Evolutionary conservation across 768 basidiomycete genomes (phyloP), one percentile per base, ranked within the genome.

Genomic region (Russula dissimulans): DNA sequence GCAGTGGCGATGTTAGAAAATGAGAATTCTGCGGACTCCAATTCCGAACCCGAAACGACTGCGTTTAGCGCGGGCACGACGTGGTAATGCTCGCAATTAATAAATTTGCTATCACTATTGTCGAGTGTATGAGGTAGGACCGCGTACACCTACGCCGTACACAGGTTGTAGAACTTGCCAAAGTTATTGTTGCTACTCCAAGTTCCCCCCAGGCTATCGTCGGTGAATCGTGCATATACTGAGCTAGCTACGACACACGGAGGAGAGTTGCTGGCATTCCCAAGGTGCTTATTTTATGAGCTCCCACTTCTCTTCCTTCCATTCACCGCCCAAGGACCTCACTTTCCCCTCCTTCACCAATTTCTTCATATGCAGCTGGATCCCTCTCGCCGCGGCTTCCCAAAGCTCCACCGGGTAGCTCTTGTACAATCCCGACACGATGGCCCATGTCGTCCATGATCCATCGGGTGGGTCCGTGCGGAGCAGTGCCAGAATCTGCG

Each of bases 351-450:
- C 92, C 1, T 68, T 72, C 66, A 82, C 76, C 54, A 94, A 72
- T 71, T 95, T 95, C 58, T 73, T 71, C 66, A 95, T 72, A 70
- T 95, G 93, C 59, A 89, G 70, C 49, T 81, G 73, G 2, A 92
- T 78, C 18, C 84, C 79, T 51, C 76, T 74, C n/a, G 85, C 79
- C 6, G 93, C 93, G 15, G 88, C 79, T 15, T 79, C 76, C 83
- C 86, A 87, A 48, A 94, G 67, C 1, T 79, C 77, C 67, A 80
- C 78, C 0, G 92, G 90, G 66, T 90, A 90, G 3, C 76, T 72
- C 26, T 81, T 81, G 66, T 95, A 95, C 53, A 94, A 79, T 12
- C 67, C 75, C 63, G 76, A 75, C 10, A 89, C 85, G 55, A 89
- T 75, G 18, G 77, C 76, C 82, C 83, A 84, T 0, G 84, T 84